These are phyloP conservation scores for Eleusine indica DNA, from an alignment of 176 grass and related monocot species.

Conservation along the genomic window DNA sequence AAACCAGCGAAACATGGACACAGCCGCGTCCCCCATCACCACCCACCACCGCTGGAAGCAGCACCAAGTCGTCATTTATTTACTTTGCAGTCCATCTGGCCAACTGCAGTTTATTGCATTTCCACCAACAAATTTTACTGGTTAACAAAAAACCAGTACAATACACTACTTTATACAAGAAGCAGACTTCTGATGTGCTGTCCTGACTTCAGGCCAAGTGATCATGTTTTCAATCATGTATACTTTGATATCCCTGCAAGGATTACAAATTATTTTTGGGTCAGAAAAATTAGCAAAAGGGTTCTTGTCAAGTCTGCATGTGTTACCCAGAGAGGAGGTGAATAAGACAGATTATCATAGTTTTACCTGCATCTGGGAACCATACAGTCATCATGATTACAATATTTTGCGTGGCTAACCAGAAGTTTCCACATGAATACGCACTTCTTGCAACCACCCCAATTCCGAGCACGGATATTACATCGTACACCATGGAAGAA, in stretches of 20 bases:
- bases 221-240: constrained; percentile 10
- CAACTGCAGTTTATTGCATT: constrained; percentile 42
- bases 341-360: constrained; percentile 4
- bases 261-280: background rate
- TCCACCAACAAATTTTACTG: constrained; percentile 46
- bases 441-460: constrained; percentile 64
- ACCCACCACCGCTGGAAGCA: constrained; percentile 4
- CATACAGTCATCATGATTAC: constrained; percentile 7
- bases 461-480: constrained; percentile 29
- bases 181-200: background rate
- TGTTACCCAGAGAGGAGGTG: background rate
- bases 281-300: background rate
- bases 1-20: constrained; percentile 16
- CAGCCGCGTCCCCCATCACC: background rate
- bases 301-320: background rate
- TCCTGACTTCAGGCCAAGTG: constrained; percentile 15
- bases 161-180: constrained; percentile 39
- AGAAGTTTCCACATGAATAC: constrained; percentile 80
- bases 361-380: constrained; percentile 66
- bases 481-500: constrained; percentile 80
- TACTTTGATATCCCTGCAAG: constrained; percentile 52
- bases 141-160: background rate
- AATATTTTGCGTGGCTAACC: constrained; percentile 45
- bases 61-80: constrained; percentile 31
- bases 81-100: constrained; percentile 29